Evolutionary conservation across 169 alveolate species (phyloP), one percentile per base, ranked within the genome.

Genomic region (Theileria parva): DNA sequence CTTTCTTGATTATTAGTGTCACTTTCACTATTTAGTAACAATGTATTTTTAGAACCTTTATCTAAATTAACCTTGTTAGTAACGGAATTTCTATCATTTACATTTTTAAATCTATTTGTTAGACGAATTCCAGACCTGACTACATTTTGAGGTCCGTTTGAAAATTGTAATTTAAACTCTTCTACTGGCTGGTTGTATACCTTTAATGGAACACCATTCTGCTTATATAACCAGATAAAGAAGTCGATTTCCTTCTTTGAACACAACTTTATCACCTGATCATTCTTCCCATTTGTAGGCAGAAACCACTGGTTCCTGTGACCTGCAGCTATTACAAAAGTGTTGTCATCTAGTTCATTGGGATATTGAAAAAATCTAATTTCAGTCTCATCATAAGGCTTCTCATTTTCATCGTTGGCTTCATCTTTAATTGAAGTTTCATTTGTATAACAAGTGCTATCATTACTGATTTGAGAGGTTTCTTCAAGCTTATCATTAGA

Each of bases 291-390:
- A 48, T 83, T 68, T n/a, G 68, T 50, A 6, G 94, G 92, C 57
- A 89, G 30, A 9, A 89, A 21, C 90, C 89, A 89, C 59, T 86
- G 94, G 48, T 89, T 89, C 57, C 67, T 72, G 66, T 89, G 94
- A 15, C 94, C 94, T 23, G 91, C 90, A 21, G 91, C 92, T 27
- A 80, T 9, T 17, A 74, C 74, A 63, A 80, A 64, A 17, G 53
- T 73, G 65, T 80, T 72, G 0, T 61, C 72, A n/a, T 30, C 63
- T 11, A 80, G 28, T 19, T 39, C 34, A 55, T 32, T 21, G 1
- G n/a, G 66, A 53, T 74, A 80, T 34, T 34, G 50, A 37, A 17
- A 53, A 76, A 81, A 80, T 15, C 64, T 64, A 13, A 60, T 19
- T 19, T 63, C 39, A 15, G 39, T 0, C 25, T 15, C 39, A 15